A percentile compares a stretch with the other conserved stretches of the same genome.
Evolutionary conservation across 371 early-diverging fungal genomes (phyloP).

Genomic region (Mortierella sp.): DNA sequence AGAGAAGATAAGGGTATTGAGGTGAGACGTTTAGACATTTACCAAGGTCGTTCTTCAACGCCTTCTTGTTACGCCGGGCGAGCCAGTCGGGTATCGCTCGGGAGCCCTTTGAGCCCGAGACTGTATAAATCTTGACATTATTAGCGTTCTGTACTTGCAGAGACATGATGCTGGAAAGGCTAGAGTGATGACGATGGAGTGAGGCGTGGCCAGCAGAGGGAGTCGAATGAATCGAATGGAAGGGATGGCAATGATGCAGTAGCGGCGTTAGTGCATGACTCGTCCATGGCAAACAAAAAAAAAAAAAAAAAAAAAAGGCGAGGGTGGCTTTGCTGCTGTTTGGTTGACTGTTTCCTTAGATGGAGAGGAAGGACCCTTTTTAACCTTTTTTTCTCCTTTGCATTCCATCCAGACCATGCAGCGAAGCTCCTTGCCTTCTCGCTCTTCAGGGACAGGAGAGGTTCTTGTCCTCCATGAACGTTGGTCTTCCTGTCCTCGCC

Average conservation of each 20-base stretch:
- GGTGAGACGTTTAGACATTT: no score
- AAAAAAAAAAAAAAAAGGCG: neutral
- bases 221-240: no score
- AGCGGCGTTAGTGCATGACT: no score
- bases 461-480: neutral
- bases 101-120: slow-evolving; percentile 85
- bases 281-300: neutral
- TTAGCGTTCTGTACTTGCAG: slow-evolving; percentile 84
- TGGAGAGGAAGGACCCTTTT: neutral
- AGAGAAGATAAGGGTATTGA: no score
- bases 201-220: no score
- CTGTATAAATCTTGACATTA: slow-evolving; percentile 92
- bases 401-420: no score
- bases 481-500: neutral
- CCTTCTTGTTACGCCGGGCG: slow-evolving; percentile 82
- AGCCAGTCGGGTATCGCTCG: slow-evolving; percentile 96
- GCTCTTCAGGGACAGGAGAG: no score
- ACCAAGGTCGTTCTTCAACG: slow-evolving; percentile 91
- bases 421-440: no score
- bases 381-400: neutral
- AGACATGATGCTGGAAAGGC: slow-evolving; percentile 60
- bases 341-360: no score
- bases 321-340: neutral
- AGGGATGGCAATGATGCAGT: no score
- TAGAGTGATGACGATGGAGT: no score